Conservation (phyloP, 108 stramenopile genomes). For the Nannochloropsis gaditana region DNA sequence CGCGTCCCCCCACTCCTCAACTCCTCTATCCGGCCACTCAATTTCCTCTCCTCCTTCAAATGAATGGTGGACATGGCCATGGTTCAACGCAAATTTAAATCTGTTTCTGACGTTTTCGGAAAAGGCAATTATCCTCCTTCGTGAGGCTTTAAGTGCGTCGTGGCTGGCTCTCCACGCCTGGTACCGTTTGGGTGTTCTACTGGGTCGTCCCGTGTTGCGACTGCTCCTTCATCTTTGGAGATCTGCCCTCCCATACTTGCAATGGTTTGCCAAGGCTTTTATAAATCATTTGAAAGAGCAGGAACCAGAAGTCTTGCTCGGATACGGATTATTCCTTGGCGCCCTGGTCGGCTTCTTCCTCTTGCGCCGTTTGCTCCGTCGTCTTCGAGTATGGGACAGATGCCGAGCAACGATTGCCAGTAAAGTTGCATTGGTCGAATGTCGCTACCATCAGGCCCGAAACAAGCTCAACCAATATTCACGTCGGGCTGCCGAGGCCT, state of each 20-base stretch:
- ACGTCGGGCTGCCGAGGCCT: background rate
- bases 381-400: background rate
- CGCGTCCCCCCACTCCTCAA: too few relatives aligned
- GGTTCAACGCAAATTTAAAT: background rate
- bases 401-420: background rate
- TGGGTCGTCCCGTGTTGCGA: background rate
- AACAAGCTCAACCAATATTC: background rate
- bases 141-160: background rate
- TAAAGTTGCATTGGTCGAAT: conserved; percentile 8
- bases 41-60: background rate
- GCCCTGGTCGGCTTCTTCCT: background rate
- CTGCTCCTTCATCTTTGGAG: background rate
- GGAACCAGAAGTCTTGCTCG: background rate
- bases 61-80: conserved; percentile 5
- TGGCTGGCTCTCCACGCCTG: background rate
- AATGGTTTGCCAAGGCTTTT: background rate
- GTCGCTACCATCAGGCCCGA: background rate
- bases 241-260: background rate
- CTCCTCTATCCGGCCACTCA: too few relatives aligned
- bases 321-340: background rate
- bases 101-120: background rate
- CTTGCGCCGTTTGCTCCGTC: background rate
- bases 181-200: background rate
- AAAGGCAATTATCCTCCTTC: background rate
- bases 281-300: background rate